Evolutionary conservation across 1,139 yeast genomes (phyloP).

Genomic region (Geotrichum aggregatum): DNA sequence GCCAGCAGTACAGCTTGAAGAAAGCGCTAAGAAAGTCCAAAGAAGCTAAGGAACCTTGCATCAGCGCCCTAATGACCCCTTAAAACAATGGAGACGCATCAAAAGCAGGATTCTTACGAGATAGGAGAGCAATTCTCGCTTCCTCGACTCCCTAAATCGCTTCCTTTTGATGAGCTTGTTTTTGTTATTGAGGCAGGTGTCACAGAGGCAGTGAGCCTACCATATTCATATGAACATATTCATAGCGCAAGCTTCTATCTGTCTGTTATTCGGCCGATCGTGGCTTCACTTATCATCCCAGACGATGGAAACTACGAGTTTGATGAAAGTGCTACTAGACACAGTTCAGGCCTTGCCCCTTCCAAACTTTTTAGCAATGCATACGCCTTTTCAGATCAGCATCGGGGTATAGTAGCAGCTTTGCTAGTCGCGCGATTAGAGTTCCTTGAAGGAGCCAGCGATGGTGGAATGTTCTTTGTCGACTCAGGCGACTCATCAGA

Average conservation of each 20-base stretch:
- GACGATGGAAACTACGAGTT: conserved; percentile 1
- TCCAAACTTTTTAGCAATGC: not conserved
- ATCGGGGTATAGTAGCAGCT: conserved; percentile 35
- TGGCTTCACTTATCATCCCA: conserved; percentile 17
- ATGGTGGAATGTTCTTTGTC: conserved; percentile 14
- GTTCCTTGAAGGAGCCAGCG: conserved; percentile 28
- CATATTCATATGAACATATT: conserved; percentile 15
- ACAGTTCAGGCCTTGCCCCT: not conserved
- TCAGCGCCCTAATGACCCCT: too few species aligned
- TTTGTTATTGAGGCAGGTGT: conserved; percentile 17
- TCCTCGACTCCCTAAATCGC: conserved; percentile 17
- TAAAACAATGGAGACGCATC: conserved; percentile 13
- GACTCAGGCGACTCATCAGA: conserved; percentile 22
- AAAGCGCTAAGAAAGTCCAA: too few species aligned
- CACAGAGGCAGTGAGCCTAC: conserved; percentile 16
- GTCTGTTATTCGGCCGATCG: conserved; percentile 18
- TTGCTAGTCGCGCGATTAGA: conserved; percentile 34
- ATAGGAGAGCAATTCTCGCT: conserved; percentile 12
- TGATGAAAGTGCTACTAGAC: not conserved
- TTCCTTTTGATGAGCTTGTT: conserved; percentile 20
- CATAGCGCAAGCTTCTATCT: conserved; percentile 16
- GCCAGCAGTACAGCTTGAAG: too few species aligned
- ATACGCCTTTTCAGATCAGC: conserved; percentile 26
- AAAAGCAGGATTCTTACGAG: not conserved
- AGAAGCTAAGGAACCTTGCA: too few species aligned